phyloP scores from a whole-genome alignment of 257 asterid genomes.

The Fraxinus pennsylvanica region DNA sequence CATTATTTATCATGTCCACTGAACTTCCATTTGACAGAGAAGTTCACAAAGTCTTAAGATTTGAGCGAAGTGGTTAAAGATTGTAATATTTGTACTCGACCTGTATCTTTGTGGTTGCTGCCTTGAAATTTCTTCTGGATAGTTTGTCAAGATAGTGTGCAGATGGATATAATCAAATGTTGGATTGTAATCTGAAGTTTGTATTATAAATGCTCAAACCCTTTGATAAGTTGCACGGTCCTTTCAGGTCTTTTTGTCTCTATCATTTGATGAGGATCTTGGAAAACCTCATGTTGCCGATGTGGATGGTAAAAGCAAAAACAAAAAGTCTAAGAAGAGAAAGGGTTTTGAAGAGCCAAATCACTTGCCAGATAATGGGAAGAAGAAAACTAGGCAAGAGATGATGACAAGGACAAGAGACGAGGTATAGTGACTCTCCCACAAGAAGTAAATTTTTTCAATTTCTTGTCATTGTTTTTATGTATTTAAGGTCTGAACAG shows the following conservation, averaged over 20 bases:
- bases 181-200: neutral
- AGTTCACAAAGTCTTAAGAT: neutral
- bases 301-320: conserved; percentile 48
- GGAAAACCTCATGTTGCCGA: conserved; percentile 57
- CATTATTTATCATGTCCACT: neutral
- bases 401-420: conserved; percentile 71
- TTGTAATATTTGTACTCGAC: neutral
- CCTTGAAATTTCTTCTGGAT: neutral
- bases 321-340: conserved; percentile 63
- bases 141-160: neutral
- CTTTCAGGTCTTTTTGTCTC: conserved; percentile 64
- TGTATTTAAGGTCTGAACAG: conserved; percentile 43
- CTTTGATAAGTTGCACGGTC: conserved; percentile 5
- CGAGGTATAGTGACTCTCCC: conserved; percentile 55
- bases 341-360: conserved; percentile 61
- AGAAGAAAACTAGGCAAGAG: conserved; percentile 68
- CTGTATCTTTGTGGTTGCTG: neutral
- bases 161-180: neutral
- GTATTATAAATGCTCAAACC: neutral
- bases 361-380: conserved; percentile 54
- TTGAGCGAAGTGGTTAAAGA: neutral
- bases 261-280: conserved; percentile 88
- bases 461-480: conserved; percentile 22
- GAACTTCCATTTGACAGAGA: neutral
- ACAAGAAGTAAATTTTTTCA: conserved; percentile 4